Conservation (phyloP, 495 filamentous ascomycete genomes). For the Aspergillus mulundensis region DNA sequence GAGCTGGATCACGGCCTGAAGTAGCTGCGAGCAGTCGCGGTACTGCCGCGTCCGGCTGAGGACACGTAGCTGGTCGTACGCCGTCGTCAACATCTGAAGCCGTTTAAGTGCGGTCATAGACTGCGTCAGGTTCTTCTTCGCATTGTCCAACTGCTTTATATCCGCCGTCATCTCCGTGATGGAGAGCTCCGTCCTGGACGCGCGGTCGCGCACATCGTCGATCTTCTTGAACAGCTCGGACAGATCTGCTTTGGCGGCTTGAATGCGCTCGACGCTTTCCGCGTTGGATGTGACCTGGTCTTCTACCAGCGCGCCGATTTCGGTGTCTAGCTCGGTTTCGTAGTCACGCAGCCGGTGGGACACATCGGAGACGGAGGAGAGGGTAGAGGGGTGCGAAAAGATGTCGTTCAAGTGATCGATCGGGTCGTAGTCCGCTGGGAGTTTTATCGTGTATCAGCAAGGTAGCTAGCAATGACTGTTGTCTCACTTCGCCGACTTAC, state of each 20-base stretch:
- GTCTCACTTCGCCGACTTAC: conserved; percentile 20
- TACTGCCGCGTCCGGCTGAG: conserved; percentile 87
- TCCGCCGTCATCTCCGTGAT: conserved; percentile 99
- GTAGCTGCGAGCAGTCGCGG: conserved; percentile 88
- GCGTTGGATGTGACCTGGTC: conserved; percentile 82
- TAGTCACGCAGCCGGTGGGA: conserved; percentile 67
- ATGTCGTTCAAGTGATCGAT: conserved; percentile 89
- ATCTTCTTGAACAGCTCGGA: conserved; percentile 91
- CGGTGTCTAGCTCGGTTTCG: conserved; percentile 78
- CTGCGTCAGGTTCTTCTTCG: conserved; percentile 91
- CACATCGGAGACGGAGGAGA: conserved; percentile 70
- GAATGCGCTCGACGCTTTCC: conserved; percentile 83
- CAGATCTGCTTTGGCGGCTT: conserved; percentile 83
- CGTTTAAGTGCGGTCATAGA: conserved; percentile 98
- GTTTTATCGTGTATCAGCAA: conserved; percentile 20
- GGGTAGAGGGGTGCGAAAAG: conserved; percentile 86
- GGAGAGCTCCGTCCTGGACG: conserved; percentile 85
- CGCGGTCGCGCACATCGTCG: conserved; percentile 85
- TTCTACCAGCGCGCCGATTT: conserved; percentile 73
- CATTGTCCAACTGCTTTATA: conserved; percentile 95
- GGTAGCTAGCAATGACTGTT: not conserved
- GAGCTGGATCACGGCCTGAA: conserved; percentile 94
- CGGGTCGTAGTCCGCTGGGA: conserved; percentile 84
- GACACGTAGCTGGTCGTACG: conserved; percentile 89
- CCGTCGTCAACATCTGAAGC: conserved; percentile 97